Evolutionary conservation across 768 basidiomycete species (phyloP).

Genomic region (Boletus reticuloceps): DNA sequence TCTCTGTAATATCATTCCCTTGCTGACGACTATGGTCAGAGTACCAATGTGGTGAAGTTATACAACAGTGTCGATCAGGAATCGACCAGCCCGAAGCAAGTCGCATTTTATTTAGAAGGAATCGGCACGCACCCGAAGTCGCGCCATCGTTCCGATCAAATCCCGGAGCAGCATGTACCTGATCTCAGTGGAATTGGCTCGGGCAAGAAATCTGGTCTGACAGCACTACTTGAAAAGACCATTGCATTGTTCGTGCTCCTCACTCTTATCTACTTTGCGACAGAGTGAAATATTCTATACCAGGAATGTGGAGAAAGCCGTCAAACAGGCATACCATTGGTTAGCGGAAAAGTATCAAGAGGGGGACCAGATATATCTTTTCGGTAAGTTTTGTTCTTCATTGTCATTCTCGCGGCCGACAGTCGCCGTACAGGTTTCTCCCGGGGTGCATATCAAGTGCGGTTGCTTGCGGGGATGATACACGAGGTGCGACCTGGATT

Average conservation of each 20-base stretch:
- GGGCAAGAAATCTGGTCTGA: too few relatives aligned
- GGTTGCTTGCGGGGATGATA: constrained; percentile 38
- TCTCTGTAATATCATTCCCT: background rate
- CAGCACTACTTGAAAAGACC: background rate
- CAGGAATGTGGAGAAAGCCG: constrained; percentile 8
- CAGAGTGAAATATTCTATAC: accelerated
- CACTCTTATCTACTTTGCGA: background rate
- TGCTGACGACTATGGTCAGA: constrained; percentile 23
- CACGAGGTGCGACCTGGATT: constrained; percentile 19
- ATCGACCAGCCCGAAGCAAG: constrained; percentile 19
- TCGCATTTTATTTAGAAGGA: constrained; percentile 37
- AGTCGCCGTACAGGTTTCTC: constrained; percentile 34
- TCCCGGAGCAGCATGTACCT: too few relatives aligned
- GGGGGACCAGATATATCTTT: constrained; percentile 33
- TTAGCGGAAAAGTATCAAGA: background rate
- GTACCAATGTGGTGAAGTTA: constrained; percentile 36
- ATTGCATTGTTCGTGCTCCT: constrained; percentile 1
- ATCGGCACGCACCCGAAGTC: constrained; percentile 29
- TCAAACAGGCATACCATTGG: constrained; percentile 6
- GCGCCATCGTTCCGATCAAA: too few relatives aligned
- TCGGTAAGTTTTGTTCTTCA: constrained; percentile 24
- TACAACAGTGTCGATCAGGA: constrained; percentile 27
- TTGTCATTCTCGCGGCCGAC: background rate
- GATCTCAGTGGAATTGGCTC: too few relatives aligned
- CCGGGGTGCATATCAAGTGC: constrained; percentile 42